Percentiles rank a stretch among this genome's conserved stretches.
Conservation (phyloP, 768 basidiomycete genomes). For the Boletellus ananas region DNA sequence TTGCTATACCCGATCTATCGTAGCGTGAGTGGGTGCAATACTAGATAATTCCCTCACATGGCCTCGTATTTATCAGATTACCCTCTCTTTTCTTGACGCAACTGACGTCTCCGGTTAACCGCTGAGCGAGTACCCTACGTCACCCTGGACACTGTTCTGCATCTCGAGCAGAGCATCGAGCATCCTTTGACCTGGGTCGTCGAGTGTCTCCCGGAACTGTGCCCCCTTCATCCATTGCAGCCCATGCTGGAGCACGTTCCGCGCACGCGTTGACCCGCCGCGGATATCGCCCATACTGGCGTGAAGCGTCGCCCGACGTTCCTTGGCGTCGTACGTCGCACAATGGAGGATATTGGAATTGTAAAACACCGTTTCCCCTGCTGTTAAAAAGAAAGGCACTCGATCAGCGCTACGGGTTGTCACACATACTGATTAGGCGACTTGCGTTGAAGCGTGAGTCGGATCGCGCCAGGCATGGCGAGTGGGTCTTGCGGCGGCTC, state of each 20-base stretch:
- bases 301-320: conserved; percentile 63
- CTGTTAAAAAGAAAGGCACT: conserved; percentile 27
- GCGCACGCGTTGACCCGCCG: conserved; percentile 59
- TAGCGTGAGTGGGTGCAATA: neutral
- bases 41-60: neutral
- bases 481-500: conserved; percentile 55
- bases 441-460: conserved; percentile 52
- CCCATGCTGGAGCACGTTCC: conserved; percentile 75
- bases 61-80: neutral
- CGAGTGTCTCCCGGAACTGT: conserved; percentile 43
- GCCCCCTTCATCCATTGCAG: conserved; percentile 63
- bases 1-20: conserved; percentile 12
- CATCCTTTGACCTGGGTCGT: conserved; percentile 46
- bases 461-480: conserved; percentile 67
- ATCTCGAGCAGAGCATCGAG: conserved; percentile 54
- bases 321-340: conserved; percentile 52
- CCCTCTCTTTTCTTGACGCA: neutral
- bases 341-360: conserved; percentile 78
- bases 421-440: neutral
- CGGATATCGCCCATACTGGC: conserved; percentile 60
- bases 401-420: no score
- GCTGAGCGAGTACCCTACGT: conserved; percentile 53
- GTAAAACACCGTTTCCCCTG: conserved; percentile 77
- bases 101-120: conserved; percentile 17
- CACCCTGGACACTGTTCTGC: conserved; percentile 38